These are phyloP conservation scores for Poa pratensis DNA, from an alignment of 176 grass and related monocot genomes.

Conservation along the genomic window DNA sequence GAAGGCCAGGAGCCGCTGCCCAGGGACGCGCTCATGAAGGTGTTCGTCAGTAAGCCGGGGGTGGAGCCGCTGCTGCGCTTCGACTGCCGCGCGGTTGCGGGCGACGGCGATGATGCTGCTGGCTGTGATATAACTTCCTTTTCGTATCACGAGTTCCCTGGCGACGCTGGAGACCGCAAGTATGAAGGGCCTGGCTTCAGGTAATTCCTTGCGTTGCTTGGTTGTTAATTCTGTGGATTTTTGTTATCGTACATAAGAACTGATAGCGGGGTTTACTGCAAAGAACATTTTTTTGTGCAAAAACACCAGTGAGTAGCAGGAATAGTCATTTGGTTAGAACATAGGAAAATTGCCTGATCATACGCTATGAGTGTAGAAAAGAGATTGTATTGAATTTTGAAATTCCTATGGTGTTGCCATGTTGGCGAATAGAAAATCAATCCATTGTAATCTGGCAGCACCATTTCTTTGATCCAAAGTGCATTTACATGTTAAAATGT, in stretches of 20 bases:
- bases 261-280: neutral
- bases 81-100: constrained; percentile 54
- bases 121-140: constrained; percentile 44
- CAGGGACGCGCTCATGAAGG: constrained; percentile 62
- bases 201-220: constrained; percentile 38
- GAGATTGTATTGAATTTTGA: neutral
- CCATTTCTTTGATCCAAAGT: neutral
- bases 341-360: neutral
- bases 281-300: neutral
- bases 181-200: constrained; percentile 59
- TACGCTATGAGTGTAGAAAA: neutral
- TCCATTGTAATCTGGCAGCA: neutral
- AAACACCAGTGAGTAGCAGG: neutral
- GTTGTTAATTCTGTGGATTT: neutral
- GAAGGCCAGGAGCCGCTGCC: constrained; percentile 33
- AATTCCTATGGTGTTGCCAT: neutral
- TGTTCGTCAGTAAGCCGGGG: constrained; percentile 65
- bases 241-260: neutral
- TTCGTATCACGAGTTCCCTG: constrained; percentile 55
- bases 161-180: constrained; percentile 37
- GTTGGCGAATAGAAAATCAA: neutral
- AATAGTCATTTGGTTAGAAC: neutral
- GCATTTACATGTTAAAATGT: neutral
- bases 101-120: neutral
- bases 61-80: constrained; percentile 63